Evolutionary conservation across 257 asterid genomes (phyloP).

Genomic region (Datura wrightii): DNA sequence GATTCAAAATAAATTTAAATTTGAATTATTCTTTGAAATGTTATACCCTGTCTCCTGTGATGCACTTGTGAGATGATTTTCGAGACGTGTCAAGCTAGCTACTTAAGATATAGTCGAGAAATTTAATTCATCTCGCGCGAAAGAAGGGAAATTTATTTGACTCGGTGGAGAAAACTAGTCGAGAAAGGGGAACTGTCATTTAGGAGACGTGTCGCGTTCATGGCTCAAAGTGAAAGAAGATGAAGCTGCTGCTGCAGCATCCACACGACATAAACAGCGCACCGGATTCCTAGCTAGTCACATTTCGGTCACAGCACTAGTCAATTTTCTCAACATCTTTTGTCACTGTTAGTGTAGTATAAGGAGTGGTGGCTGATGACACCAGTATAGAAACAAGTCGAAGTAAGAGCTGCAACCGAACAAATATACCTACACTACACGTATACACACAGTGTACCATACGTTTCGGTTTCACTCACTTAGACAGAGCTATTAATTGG

Average conservation of each 20-base stretch:
- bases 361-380: neutral
- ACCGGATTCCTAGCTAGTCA: neutral
- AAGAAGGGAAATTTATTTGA: neutral
- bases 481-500: neutral
- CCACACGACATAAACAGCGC: neutral
- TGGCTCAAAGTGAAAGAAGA: neutral
- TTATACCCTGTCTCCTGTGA: too few species aligned
- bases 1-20: too few species aligned
- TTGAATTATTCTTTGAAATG: too few species aligned
- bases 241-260: neutral
- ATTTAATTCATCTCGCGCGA: neutral
- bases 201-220: neutral
- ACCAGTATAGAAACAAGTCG: neutral
- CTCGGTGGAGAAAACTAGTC: neutral
- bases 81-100: neutral
- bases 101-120: neutral
- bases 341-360: neutral
- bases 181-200: neutral
- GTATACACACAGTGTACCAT: neutral
- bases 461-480: neutral
- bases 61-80: neutral
- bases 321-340: neutral
- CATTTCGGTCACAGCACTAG: neutral
- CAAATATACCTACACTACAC: neutral
- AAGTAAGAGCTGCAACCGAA: neutral